A percentile compares a stretch with the other conserved stretches of the same genome.
phyloP scores from a whole-genome alignment of 805 yeast genomes.

The Kodamaea kakaduensis region DNA sequence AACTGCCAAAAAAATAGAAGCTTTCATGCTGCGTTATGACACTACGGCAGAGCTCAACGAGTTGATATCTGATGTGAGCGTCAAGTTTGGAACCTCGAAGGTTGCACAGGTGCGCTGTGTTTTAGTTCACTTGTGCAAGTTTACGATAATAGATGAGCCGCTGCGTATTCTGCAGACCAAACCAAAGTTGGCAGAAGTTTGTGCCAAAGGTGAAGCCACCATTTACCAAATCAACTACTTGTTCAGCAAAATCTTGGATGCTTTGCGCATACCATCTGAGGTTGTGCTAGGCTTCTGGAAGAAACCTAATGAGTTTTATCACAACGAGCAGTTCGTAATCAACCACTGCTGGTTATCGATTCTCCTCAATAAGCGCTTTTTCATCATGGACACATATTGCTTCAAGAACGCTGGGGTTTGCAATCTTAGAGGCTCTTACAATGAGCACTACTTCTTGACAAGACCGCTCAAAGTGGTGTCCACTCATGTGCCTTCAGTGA shows the following conservation, averaged over 20 bases:
- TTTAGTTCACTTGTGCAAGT: conserved; percentile 65
- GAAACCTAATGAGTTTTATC: conserved; percentile 61
- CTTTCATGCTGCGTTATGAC: conserved; percentile 29
- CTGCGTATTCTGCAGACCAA: conserved; percentile 34
- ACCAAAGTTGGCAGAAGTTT: conserved; percentile 40
- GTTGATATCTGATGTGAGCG: conserved; percentile 38
- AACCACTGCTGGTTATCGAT: conserved; percentile 92
- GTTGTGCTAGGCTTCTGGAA: conserved; percentile 81
- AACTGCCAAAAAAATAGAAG: conserved; percentile 25
- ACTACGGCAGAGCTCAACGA: conserved; percentile 34
- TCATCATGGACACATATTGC: conserved; percentile 63
- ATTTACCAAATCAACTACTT: conserved; percentile 74
- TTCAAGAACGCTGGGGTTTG: conserved; percentile 28
- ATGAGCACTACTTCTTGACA: conserved; percentile 70
- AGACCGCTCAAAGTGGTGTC: conserved; percentile 73
- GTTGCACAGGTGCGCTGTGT: conserved; percentile 57
- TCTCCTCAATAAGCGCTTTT: conserved; percentile 69
- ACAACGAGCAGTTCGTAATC: conserved; percentile 47
- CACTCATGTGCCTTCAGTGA: conserved; percentile 81
- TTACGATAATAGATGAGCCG: conserved; percentile 43
- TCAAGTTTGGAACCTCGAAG: conserved; percentile 35
- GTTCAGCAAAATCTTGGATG: conserved; percentile 66
- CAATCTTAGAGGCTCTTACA: conserved; percentile 26
- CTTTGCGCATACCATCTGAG: conserved; percentile 69
- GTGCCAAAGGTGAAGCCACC: conserved; percentile 51